Percentiles rank a stretch among this genome's conserved stretches.
Conservation (phyloP, 2,329 filamentous ascomycete genomes). For the Neonectria neomacrospora region DNA sequence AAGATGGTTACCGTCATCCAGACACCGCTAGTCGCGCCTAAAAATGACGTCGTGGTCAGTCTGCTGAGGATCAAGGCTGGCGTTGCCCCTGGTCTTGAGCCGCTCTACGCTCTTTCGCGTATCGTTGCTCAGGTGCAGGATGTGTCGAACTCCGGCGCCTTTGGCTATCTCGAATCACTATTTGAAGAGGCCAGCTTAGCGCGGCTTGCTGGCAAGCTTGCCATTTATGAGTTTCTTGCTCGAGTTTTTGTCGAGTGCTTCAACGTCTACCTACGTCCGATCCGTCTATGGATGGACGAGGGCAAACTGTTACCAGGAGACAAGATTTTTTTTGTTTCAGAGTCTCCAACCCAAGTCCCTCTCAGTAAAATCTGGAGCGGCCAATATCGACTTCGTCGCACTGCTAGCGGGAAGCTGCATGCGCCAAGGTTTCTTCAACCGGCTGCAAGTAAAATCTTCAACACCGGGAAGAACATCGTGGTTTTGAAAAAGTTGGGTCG, state of each 20-base stretch:
- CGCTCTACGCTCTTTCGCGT: conserved; percentile 69
- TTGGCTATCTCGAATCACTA: conserved; percentile 81
- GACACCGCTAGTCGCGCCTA: conserved; percentile 65
- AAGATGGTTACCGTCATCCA: conserved; percentile 68
- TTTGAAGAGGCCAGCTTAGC: conserved; percentile 76
- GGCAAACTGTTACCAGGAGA: conserved; percentile 75
- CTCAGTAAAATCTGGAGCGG: conserved; percentile 78
- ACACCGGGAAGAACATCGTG: conserved; percentile 87
- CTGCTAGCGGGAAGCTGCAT: conserved; percentile 69
- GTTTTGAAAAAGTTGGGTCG: conserved; percentile 79
- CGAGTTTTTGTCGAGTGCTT: conserved; percentile 84
- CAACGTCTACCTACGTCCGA: conserved; percentile 81
- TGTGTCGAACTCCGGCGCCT: conserved; percentile 63
- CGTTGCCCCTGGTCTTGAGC: conserved; percentile 62
- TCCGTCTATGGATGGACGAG: conserved; percentile 85
- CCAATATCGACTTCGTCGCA: conserved; percentile 74
- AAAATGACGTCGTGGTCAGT: conserved; percentile 70
- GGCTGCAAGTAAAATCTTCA: conserved; percentile 79
- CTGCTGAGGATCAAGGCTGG: conserved; percentile 70
- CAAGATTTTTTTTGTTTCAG: conserved; percentile 79
- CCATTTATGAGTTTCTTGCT: conserved; percentile 71
- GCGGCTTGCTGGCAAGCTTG: conserved; percentile 74
- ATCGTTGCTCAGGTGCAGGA: conserved; percentile 69
- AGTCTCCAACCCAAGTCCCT: conserved; percentile 66
- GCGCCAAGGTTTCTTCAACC: conserved; percentile 80